A percentile compares a stretch with the other conserved stretches of the same genome.
phyloP scores from a whole-genome alignment of 371 early-diverging fungal species.

The Catenaria anguillulae region DNA sequence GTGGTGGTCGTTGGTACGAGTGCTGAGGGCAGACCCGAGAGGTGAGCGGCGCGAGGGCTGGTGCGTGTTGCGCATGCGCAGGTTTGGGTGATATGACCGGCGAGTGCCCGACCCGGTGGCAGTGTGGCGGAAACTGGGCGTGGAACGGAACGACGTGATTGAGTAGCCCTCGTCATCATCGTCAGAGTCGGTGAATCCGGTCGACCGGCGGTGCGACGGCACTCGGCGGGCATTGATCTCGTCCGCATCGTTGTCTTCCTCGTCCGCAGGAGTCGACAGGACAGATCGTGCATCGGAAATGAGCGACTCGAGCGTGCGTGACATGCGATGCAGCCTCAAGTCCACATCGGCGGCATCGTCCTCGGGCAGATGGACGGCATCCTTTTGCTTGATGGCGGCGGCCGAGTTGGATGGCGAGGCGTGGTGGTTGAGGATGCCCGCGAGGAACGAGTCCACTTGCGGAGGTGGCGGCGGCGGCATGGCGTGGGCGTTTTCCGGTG shows the following conservation, averaged over 20 bases:
- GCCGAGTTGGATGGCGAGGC: neutral
- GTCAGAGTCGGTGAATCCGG: no score
- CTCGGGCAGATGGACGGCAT: neutral
- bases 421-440: neutral
- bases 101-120: neutral
- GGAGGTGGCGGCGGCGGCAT: neutral
- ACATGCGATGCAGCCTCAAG: neutral
- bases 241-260: neutral
- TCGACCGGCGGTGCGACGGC: no score
- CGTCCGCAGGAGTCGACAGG: neutral
- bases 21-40: neutral
- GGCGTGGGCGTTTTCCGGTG: neutral
- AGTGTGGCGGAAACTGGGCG: neutral
- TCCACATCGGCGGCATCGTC: neutral
- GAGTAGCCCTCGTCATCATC: neutral
- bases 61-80: neutral
- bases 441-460: neutral
- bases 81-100: no score
- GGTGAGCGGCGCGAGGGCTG: neutral
- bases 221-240: no score
- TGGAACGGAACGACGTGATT: neutral
- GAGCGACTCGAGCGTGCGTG: conserved; percentile 2
- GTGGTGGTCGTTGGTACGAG: neutral
- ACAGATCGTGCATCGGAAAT: neutral
- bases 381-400: neutral